Base-by-base conservation (phyloP, 1,284 basidiomycete species). In the Ustilago lituana region DNA sequence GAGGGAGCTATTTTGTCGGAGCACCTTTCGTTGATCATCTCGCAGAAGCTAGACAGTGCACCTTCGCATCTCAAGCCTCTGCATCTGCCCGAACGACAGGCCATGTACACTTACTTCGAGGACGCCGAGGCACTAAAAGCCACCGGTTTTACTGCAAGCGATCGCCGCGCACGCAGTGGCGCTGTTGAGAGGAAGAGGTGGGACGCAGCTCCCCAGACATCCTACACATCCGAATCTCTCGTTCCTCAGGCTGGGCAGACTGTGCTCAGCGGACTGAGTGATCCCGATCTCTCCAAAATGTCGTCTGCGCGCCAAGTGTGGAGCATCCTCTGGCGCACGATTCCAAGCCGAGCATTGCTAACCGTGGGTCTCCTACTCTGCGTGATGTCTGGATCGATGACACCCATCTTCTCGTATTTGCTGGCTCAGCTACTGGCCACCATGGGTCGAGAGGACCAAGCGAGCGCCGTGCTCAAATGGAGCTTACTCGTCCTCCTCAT, bases 361-460 rank as follows among this genome's bases (percentile, higher is more conserved):
- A 63, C 88, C 64, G 35, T 91, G 43, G 94, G 93, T 5, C 83
- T 94, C 7, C 5, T 66, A 9, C 31, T 55, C 23, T 74, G 72
- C 39, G 44, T 93, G 29, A 82, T 87, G 29, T 90, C 89, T 61
- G 94, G 94, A 22, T 86, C 90, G 0, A 88, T 91, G 84, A 95
- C 92, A 0, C 95, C 95, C 0, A 74, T 95, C 39, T 98, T 98
- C 85, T 94, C 94, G 0, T 93, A 87, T 84, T 86, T 93, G 67
- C 88, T 98, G 62, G 91, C 93, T 11, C 87, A 87, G 27, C 87
- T 98, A 23, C 87, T 98, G 74, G 88, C 88, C 19, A 76, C 74
- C 8, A 79, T 79, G 77, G 74, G 64, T 9, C 73, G 87, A 90
- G 64, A 89, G 92, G 45, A 91, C 90, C 40, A 89, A 88, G 0